Evolutionary conservation across 1,284 basidiomycete genomes (phyloP).

Genomic region (Entoloma clypeatum): DNA sequence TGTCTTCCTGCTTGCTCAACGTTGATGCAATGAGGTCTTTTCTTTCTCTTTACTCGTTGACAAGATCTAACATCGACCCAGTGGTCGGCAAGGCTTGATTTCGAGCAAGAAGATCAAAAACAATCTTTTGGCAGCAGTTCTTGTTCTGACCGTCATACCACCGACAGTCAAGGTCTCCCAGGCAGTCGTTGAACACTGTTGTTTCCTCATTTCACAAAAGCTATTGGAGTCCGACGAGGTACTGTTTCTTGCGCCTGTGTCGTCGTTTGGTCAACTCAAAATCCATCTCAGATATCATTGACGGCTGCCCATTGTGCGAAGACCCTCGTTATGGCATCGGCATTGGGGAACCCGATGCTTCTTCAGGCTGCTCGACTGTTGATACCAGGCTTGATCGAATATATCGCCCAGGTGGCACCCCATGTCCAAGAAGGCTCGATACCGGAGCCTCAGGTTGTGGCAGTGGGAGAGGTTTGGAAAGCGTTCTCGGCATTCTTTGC

Average conservation of each 20-base stretch:
- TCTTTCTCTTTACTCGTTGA: slow-evolving; percentile 3
- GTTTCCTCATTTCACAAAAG: slow-evolving; percentile 81
- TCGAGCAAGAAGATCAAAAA: slow-evolving; percentile 86
- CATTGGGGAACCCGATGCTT: slow-evolving; percentile 61
- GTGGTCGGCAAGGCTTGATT: slow-evolving; percentile 74
- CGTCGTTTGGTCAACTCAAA: background rate
- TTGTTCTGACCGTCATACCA: slow-evolving; percentile 83
- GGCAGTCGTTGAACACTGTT: slow-evolving; percentile 80
- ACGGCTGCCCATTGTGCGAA: slow-evolving; percentile 88
- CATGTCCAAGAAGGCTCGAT: slow-evolving; percentile 50
- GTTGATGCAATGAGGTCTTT: slow-evolving; percentile 89
- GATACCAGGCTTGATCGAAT: slow-evolving; percentile 78
- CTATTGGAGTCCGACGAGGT: slow-evolving; percentile 69
- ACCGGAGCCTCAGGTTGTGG: slow-evolving; percentile 54
- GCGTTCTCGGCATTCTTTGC: slow-evolving; percentile 68
- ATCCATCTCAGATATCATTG: slow-evolving; percentile 53
- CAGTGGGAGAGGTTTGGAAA: slow-evolving; percentile 78
- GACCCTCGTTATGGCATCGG: slow-evolving; percentile 69
- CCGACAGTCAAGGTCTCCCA: slow-evolving; percentile 65
- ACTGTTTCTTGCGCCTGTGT: slow-evolving; percentile 18
- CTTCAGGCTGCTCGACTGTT: slow-evolving; percentile 72
- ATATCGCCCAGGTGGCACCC: slow-evolving; percentile 66
- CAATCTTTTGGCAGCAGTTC: slow-evolving; percentile 83
- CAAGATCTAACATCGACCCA: slow-evolving; percentile 27
- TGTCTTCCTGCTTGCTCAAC: slow-evolving; percentile 83